A percentile compares a stretch with the other conserved stretches of the same genome.
Conservation (phyloP, 2,329 filamentous ascomycete species). For the Sphaceloma murrayae region DNA sequence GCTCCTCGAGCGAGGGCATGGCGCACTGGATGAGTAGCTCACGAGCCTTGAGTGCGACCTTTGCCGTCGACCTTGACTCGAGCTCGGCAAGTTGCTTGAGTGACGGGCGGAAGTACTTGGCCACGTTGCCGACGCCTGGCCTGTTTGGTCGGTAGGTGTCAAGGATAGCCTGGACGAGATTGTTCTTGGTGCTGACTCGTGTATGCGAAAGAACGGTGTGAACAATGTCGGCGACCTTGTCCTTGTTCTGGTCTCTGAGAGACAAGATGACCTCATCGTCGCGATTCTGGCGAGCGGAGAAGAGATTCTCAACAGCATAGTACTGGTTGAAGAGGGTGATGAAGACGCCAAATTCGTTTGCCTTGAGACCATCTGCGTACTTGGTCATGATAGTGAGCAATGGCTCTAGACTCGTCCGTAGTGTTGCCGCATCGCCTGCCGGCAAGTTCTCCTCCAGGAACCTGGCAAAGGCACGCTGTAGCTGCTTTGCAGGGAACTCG, state of each 20-base stretch:
- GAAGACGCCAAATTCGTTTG: constrained; percentile 78
- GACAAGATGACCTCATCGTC: constrained; percentile 91
- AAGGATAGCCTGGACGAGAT: constrained; percentile 79
- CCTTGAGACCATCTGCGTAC: constrained; percentile 82
- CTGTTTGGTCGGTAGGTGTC: constrained; percentile 94
- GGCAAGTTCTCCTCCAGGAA: constrained; percentile 82
- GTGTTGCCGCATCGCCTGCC: constrained; percentile 59
- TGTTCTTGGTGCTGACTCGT: constrained; percentile 86
- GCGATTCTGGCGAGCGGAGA: constrained; percentile 72
- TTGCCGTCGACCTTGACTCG: constrained; percentile 75
- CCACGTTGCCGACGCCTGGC: constrained; percentile 77
- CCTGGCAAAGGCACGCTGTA: constrained; percentile 73
- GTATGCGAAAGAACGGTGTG: constrained; percentile 90
- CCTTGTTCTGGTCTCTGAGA: constrained; percentile 93
- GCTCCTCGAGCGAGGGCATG: constrained; percentile 89
- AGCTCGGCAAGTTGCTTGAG: constrained; percentile 84
- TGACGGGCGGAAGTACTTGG: constrained; percentile 73
- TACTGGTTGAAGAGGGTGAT: constrained; percentile 71
- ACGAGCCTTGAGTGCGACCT: constrained; percentile 93
- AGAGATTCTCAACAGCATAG: constrained; percentile 72
- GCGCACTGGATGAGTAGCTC: constrained; percentile 97
- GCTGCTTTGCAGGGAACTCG: constrained; percentile 86
- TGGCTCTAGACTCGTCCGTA: constrained; percentile 65
- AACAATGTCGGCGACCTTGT: constrained; percentile 75
- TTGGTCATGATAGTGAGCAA: constrained; percentile 66